Conservation (phyloP, 768 basidiomycete genomes). For the Leccinum imitatum region DNA sequence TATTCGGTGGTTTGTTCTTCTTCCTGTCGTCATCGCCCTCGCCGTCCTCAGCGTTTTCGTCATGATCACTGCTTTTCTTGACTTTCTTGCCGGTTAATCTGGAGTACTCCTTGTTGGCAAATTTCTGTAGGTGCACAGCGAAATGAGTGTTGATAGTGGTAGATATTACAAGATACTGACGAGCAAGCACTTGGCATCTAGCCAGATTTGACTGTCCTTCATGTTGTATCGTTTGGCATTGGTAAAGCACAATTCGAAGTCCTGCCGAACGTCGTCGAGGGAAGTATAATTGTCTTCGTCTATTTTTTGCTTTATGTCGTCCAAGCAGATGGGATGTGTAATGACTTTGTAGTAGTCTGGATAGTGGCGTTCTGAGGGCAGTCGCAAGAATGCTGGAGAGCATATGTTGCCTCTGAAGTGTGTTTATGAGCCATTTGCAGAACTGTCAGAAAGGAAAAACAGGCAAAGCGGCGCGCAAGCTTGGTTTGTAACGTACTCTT, state of each 20-base stretch:
- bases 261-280: conserved; percentile 64
- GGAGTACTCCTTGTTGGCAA: conserved; percentile 45
- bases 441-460: conserved; percentile 44
- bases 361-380: conserved; percentile 70
- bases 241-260: conserved; percentile 75
- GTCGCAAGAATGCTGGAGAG: conserved; percentile 63
- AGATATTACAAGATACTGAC: conserved; percentile 42
- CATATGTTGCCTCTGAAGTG: conserved; percentile 59
- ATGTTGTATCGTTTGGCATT: conserved; percentile 84
- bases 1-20: conserved; percentile 56
- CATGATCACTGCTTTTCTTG: conserved; percentile 39
- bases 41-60: conserved; percentile 43
- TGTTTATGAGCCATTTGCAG: conserved; percentile 30
- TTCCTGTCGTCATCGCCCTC: conserved; percentile 47
- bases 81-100: conserved; percentile 43
- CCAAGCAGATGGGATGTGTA: conserved; percentile 78
- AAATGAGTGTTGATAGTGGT: not conserved
- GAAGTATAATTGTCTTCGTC: conserved; percentile 58
- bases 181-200: conserved; percentile 78
- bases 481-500: conserved; percentile 73
- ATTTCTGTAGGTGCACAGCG: conserved; percentile 39
- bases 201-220: conserved; percentile 75
- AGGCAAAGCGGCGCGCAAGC: conserved; percentile 37
- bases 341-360: conserved; percentile 88
- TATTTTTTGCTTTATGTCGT: conserved; percentile 83